Evolutionary conservation across 1,284 basidiomycete genomes (phyloP), one percentile per base, ranked within the genome.

Genomic region (Neolentinus lepideus): DNA sequence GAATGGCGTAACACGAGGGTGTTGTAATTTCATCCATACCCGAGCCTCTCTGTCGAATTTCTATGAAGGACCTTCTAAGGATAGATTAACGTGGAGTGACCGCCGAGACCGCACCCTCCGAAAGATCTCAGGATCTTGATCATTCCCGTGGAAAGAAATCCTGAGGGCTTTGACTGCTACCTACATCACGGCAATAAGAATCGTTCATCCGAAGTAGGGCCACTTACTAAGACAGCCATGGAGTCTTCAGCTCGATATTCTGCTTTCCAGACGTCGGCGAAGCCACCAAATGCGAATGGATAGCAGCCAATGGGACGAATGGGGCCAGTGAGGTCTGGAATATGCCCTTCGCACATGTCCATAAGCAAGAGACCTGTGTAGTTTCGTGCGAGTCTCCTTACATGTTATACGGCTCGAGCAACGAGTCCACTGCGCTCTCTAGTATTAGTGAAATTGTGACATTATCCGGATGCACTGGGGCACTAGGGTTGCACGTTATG

Each of bases 1-100:
- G 46, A 65, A 64, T 35, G 64, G 64, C 9, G 58, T 58, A 22
- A 66, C 56, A 48, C 60, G 45, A 12, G 58, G 61, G 51, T 66
- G 63, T 10, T 61, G 31, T 19, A 64, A 56, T 12, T 54, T 36
- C 24, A 48, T 56, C 63, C 63, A 63, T 4, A 66, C 54, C 4
- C 54, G 35, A 1, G 58, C 59, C 52, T 65, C 64, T 46, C 60
- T 57, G 11, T 58, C 29, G 8, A 65, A 52, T 26, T 55, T 58
- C 64, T 65, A 24, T 24, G 43, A 4, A 31, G 12, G 12, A 12
- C 16, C 16, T 6, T 4, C 19, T 46, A 9, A 19, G 52, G 27
- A 6, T 38, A n/a, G 27, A 47, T 31, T 12, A 4, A 31, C 29
- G 12, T 31, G 12, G 12, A 31, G 29, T 12, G 6, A 31, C 29